Evolutionary conservation across 2,329 filamentous ascomycete genomes (phyloP), one percentile per base, ranked within the genome.

Genomic region (Aaosphaeria arxii): DNA sequence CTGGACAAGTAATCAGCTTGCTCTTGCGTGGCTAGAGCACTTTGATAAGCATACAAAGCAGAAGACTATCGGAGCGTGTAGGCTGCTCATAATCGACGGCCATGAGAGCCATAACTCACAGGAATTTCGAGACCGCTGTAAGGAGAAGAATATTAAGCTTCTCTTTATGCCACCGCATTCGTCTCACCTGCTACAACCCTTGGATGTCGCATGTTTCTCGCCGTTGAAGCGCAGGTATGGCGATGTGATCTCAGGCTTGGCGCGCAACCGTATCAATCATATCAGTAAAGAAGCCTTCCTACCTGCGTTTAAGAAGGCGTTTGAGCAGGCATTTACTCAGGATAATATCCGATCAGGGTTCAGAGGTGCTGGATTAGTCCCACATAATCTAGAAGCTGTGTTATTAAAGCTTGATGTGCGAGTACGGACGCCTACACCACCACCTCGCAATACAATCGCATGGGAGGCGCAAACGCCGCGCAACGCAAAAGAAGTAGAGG

Each of bases 11-110:
- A 62, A 72, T 59, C 39, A 65, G 49, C 59, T 62, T 46, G 58
- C 63, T 30, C 45, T 73, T 31, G 42, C 54, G 30, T 72, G 52
- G 68, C 48, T 71, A n/a, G 29, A 68, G 59, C 51, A 70, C 55
- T 72, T 72, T 56, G 54, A 71, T 47, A 46, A 56, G 44, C 51
- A 66, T 48, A 67, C 53, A 49, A 56, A 48, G 42, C 32, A 29
- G 24, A 50, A 49, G 28, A 55, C 39, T 45, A 55, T 51, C 33
- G 59, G 70, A 7, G 38, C 6, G 42, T 66, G 69, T 58, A 46
- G 44, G 29, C 44, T 50, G 30, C 47, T 50, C 4, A 43, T 50
- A 24, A 7, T 50, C 4, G 44, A 50, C 33, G 47, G 47, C 44
- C 32, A 50, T 43, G 44, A 40, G 31, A 43, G 44, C 44, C 39